These are phyloP conservation scores for Epichloe glyceriae DNA, from an alignment of 2,329 filamentous ascomycete species.

Conservation along the genomic window DNA sequence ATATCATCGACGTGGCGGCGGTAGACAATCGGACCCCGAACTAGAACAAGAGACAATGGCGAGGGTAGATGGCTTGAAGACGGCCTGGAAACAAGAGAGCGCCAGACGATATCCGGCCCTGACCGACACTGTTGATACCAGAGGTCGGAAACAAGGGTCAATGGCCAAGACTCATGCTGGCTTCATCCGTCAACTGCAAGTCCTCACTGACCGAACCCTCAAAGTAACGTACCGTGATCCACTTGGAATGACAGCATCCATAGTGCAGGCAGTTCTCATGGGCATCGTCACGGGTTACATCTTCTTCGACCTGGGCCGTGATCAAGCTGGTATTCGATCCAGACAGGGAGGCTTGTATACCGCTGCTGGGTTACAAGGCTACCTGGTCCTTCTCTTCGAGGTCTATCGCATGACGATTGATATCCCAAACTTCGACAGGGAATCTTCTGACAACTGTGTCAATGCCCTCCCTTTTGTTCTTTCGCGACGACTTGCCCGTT, in stretches of 20 bases:
- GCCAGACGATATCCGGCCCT: slow-evolving; percentile 14
- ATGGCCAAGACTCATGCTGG: slow-evolving; percentile 33
- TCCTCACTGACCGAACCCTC: slow-evolving; percentile 56
- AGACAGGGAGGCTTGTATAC: slow-evolving; percentile 62
- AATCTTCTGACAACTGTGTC: slow-evolving; percentile 60
- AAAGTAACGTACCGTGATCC: slow-evolving; percentile 65
- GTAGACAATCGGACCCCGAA: slow-evolving; percentile 57
- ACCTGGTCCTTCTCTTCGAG: slow-evolving; percentile 64
- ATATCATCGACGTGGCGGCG: slow-evolving; percentile 61
- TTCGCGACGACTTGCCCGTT: slow-evolving; percentile 53
- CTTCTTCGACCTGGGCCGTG: slow-evolving; percentile 51
- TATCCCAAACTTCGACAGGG: slow-evolving; percentile 63
- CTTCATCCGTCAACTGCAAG: slow-evolving; percentile 48
- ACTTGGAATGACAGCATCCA: slow-evolving; percentile 57
- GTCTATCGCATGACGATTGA: slow-evolving; percentile 63
- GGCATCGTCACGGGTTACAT: slow-evolving; percentile 61
- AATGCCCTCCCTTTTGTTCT: slow-evolving; percentile 56
- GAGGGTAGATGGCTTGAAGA: slow-evolving; percentile 48
- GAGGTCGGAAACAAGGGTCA: slow-evolving; percentile 9
- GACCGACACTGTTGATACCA: slow-evolving; percentile 4
- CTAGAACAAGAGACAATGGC: slow-evolving; percentile 45
- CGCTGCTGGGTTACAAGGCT: slow-evolving; percentile 58
- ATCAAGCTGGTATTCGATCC: slow-evolving; percentile 59
- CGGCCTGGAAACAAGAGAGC: slow-evolving; percentile 40
- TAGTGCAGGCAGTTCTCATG: slow-evolving; percentile 59